Conservation (phyloP, 371 early-diverging fungal species). For the Mucor racemosus region DNA sequence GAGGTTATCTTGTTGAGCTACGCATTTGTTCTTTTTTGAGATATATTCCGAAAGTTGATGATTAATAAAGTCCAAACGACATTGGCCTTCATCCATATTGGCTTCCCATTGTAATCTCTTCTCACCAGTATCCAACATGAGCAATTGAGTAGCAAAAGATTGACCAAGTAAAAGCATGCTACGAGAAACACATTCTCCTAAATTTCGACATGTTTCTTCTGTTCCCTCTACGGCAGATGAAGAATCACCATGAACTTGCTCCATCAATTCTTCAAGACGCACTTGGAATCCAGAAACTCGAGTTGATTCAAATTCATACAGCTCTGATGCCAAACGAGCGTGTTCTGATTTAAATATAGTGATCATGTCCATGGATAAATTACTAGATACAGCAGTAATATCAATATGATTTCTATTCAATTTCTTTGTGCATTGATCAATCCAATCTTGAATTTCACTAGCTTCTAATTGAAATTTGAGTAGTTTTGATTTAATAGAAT, state of each 20-base stretch:
- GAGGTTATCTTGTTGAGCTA: slow-evolving; percentile 30
- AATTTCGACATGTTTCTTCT: slow-evolving; percentile 3
- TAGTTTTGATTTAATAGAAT: slow-evolving; percentile 17
- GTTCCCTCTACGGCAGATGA: slow-evolving; percentile 9
- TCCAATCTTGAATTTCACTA: slow-evolving; percentile 16
- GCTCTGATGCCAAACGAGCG: background rate
- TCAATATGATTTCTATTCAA: slow-evolving; percentile 19
- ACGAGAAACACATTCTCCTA: slow-evolving; percentile 14
- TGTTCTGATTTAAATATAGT: background rate
- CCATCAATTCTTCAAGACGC: slow-evolving; percentile 5
- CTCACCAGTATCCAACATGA: slow-evolving; percentile 19
- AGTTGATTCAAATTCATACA: slow-evolving; percentile 6
- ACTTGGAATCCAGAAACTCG: slow-evolving; percentile 6
- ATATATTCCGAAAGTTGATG: slow-evolving; percentile 22
- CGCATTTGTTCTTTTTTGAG: slow-evolving; percentile 35
- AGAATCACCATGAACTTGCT: slow-evolving; percentile 2
- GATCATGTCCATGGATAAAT: slow-evolving; percentile 3
- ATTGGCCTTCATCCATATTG: slow-evolving; percentile 4
- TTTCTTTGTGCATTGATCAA: slow-evolving; percentile 13
- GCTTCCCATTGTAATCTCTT: slow-evolving; percentile 26
- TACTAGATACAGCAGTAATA: slow-evolving; percentile 10
- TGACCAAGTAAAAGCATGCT: slow-evolving; percentile 13
- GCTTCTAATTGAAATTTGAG: slow-evolving; percentile 16
- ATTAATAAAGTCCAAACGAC: slow-evolving; percentile 17
- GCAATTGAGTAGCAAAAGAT: slow-evolving; percentile 6